Evolutionary conservation across 179 eudicot species (phyloP).

Genomic region (Spergularia azorica): DNA sequence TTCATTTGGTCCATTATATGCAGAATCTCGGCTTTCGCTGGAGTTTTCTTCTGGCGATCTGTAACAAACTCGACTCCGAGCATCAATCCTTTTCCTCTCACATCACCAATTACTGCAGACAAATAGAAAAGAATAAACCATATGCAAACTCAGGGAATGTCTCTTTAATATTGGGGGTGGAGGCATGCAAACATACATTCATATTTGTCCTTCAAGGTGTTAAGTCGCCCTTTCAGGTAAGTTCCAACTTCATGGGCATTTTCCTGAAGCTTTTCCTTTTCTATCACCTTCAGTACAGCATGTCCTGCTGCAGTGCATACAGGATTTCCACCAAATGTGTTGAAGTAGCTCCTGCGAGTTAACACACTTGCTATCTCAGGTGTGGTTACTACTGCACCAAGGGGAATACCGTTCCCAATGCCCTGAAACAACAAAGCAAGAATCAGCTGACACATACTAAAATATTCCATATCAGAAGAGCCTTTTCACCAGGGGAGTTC

Average conservation of each 20-base stretch:
- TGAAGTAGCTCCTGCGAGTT: slow-evolving; percentile 81
- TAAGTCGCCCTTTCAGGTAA: slow-evolving; percentile 69
- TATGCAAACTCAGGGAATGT: background rate
- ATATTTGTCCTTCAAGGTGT: slow-evolving; percentile 65
- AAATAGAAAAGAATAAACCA: background rate
- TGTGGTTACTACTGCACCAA: slow-evolving; percentile 97
- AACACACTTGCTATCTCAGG: slow-evolving; percentile 87
- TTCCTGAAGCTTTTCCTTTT: slow-evolving; percentile 88
- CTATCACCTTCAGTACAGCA: slow-evolving; percentile 91
- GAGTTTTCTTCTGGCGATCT: slow-evolving; percentile 76
- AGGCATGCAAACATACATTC: slow-evolving; percentile 53
- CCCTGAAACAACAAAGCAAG: slow-evolving; percentile 48
- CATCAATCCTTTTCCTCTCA: slow-evolving; percentile 92
- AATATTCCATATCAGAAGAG: no score
- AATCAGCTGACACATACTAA: background rate
- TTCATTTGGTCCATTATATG: slow-evolving; percentile 93
- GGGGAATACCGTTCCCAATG: slow-evolving; percentile 95
- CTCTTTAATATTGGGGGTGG: background rate
- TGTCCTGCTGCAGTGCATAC: slow-evolving; percentile 88
- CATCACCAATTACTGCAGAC: slow-evolving; percentile 89
- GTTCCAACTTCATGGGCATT: slow-evolving; percentile 78
- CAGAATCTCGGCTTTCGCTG: slow-evolving; percentile 75
- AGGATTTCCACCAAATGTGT: slow-evolving; percentile 97
- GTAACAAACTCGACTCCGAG: slow-evolving; percentile 93
- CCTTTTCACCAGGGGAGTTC: no score